These are phyloP conservation scores for Lepidium africanum DNA, from an alignment of 345 rosid species.

Conservation along the genomic window DNA sequence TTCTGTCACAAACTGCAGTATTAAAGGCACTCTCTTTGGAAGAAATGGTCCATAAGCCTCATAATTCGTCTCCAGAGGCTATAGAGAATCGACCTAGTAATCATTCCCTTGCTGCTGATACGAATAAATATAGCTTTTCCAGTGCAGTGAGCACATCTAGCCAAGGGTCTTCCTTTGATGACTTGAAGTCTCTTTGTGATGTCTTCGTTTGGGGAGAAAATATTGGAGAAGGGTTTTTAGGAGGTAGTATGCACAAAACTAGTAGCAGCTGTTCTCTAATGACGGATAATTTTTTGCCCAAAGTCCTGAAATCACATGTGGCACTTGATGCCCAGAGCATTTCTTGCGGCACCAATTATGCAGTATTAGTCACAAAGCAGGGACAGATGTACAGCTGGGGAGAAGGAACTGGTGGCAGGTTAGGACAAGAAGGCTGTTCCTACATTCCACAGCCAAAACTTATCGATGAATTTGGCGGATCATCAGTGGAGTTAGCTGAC, in stretches of 20 bases:
- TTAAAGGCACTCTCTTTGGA: constrained; percentile 34
- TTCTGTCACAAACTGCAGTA: constrained; percentile 41
- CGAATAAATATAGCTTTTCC: constrained; percentile 44
- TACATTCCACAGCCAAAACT: constrained; percentile 50
- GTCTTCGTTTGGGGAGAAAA: constrained; percentile 50
- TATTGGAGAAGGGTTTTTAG: constrained; percentile 25
- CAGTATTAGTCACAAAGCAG: constrained; percentile 39
- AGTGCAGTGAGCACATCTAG: constrained; percentile 45
- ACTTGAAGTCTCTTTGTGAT: constrained; percentile 35
- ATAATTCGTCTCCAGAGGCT: constrained; percentile 24
- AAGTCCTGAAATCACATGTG: constrained; percentile 36
- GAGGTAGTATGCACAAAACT: constrained; percentile 22
- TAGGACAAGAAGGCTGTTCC: constrained; percentile 52
- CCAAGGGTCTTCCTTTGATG: constrained; percentile 37
- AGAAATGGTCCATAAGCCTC: constrained; percentile 33
- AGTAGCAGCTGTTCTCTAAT: constrained; percentile 21
- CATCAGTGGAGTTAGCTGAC: constrained; percentile 40
- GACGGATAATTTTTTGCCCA: constrained; percentile 35
- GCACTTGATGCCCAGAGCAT: constrained; percentile 39
- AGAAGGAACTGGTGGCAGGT: constrained; percentile 51
- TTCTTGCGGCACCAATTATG: constrained; percentile 41
- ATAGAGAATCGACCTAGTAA: constrained; percentile 29
- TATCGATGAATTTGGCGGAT: constrained; percentile 40
- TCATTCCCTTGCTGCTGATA: constrained; percentile 26
- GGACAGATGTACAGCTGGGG: constrained; percentile 51